Evolutionary conservation across 108 stramenopile species (phyloP).

Genomic region (Fistulifera solaris): DNA sequence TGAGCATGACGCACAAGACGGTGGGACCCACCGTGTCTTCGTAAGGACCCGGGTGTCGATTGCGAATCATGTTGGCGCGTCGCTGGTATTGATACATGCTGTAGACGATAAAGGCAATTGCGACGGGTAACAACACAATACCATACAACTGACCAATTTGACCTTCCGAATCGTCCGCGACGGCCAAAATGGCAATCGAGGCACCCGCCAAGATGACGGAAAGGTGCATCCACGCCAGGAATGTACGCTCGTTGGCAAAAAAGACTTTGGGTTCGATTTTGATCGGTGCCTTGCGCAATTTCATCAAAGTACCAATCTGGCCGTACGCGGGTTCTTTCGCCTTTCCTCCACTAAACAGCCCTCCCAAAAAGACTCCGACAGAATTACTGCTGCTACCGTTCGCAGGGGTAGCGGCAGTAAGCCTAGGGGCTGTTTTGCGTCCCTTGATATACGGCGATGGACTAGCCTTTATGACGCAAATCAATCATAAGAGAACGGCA

Average conservation of each 20-base stretch:
- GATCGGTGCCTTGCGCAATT: constrained; percentile 33
- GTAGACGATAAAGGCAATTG: constrained; percentile 79
- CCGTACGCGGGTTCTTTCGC: background rate
- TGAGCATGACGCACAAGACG: constrained; percentile 72
- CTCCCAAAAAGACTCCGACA: background rate
- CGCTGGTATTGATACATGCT: constrained; percentile 77
- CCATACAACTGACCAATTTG: constrained; percentile 57
- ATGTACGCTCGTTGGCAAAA: constrained; percentile 96
- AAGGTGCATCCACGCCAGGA: constrained; percentile 90
- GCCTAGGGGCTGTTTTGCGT: constrained; percentile 2
- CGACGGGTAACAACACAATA: constrained; percentile 73
- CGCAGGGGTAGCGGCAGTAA: background rate
- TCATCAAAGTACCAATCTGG: constrained; percentile 28
- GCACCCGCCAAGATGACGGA: constrained; percentile 74
- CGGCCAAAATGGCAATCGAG: constrained; percentile 74
- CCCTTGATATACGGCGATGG: background rate
- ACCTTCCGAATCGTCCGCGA: constrained; percentile 36
- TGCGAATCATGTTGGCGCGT: constrained; percentile 76
- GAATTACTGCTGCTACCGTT: constrained; percentile 1
- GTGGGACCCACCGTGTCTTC: constrained; percentile 79
- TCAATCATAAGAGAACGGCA: background rate
- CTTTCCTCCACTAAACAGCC: constrained; percentile 11
- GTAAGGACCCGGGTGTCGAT: constrained; percentile 82
- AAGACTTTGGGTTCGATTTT: constrained; percentile 50
- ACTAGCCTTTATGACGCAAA: background rate